Percentiles rank a stretch among this genome's conserved stretches.
Evolutionary conservation across 177 flowering plant species (phyloP).

Genomic region (Vitis hybrid): DNA sequence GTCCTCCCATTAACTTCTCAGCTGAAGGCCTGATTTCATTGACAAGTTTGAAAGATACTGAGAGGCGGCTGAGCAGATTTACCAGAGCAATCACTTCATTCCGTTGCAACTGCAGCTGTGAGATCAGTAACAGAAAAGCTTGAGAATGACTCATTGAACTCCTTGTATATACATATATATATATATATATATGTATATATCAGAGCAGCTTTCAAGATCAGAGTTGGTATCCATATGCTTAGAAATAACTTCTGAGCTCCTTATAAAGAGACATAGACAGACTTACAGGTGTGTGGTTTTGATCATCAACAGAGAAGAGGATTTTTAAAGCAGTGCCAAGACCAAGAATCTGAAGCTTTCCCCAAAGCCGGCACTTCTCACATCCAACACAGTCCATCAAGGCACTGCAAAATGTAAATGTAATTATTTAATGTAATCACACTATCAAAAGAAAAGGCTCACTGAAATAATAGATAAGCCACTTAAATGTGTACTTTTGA

Average conservation of each 20-base stretch:
- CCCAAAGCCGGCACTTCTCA: slow-evolving; percentile 99
- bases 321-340: slow-evolving; percentile 97
- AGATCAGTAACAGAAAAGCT: not conserved
- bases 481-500: no score
- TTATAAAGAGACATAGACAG: not conserved
- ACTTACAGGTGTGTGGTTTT: slow-evolving; percentile 56
- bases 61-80: slow-evolving; percentile 54
- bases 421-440: not conserved
- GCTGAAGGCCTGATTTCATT: slow-evolving; percentile 39
- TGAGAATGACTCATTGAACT: no score
- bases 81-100: slow-evolving; percentile 64
- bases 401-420: slow-evolving; percentile 53
- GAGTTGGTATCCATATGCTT: no score
- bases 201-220: no score
- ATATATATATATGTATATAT: no score
- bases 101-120: slow-evolving; percentile 54
- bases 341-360: slow-evolving; percentile 99
- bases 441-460: not conserved
- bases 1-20: slow-evolving; percentile 18
- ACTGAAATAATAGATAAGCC: no score
- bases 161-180: no score
- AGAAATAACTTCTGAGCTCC: no score
- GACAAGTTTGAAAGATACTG: slow-evolving; percentile 51
- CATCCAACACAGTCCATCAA: slow-evolving; percentile 99
- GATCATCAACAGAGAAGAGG: slow-evolving; percentile 83